A percentile compares a stretch with the other conserved stretches of the same genome.
These are phyloP conservation scores for Boletus subcaerulescens DNA, from an alignment of 768 basidiomycete species.

Conservation along the genomic window DNA sequence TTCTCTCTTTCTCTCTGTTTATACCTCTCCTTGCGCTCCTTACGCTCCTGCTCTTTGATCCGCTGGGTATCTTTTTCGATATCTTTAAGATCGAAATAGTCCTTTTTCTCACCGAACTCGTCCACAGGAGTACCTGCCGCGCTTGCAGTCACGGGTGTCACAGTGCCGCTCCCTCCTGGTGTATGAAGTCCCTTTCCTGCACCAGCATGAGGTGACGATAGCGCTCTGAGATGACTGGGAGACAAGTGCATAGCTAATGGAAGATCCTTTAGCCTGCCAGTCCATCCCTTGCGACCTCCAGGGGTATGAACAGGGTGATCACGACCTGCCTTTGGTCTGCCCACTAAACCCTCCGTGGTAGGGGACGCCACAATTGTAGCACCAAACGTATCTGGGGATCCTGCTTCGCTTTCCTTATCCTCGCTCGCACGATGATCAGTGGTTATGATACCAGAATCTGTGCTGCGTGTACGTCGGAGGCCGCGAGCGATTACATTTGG, in stretches of 20 bases:
- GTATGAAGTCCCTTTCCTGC: constrained; percentile 6
- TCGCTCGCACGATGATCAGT: neutral
- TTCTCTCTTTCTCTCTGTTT: constrained; percentile 33
- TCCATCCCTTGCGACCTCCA: constrained; percentile 31
- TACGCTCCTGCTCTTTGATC: constrained; percentile 22
- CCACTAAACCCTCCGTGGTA: neutral
- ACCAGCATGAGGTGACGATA: constrained; percentile 11
- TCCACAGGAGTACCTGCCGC: constrained; percentile 16
- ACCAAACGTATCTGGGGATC: constrained; percentile 15
- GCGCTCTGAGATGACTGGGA: constrained; percentile 9
- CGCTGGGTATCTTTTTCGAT: constrained; percentile 25
- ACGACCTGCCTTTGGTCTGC: neutral
- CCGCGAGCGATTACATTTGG: neutral
- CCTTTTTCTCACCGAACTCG: constrained; percentile 22
- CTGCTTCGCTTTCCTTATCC: constrained; percentile 9
- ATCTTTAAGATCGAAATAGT: constrained; percentile 32
- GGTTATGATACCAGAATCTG: constrained; percentile 9
- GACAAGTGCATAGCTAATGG: constrained; percentile 28
- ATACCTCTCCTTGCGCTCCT: constrained; percentile 38
- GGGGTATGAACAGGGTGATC: neutral
- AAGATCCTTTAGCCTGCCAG: constrained; percentile 39
- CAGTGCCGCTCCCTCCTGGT: constrained; percentile 15
- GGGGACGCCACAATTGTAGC: constrained; percentile 17
- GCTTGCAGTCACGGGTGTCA: constrained; percentile 19
- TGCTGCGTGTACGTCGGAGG: constrained; percentile 9